phyloP scores from a whole-genome alignment of 495 filamentous ascomycete genomes.

The Hypomontagnella monticulosa region DNA sequence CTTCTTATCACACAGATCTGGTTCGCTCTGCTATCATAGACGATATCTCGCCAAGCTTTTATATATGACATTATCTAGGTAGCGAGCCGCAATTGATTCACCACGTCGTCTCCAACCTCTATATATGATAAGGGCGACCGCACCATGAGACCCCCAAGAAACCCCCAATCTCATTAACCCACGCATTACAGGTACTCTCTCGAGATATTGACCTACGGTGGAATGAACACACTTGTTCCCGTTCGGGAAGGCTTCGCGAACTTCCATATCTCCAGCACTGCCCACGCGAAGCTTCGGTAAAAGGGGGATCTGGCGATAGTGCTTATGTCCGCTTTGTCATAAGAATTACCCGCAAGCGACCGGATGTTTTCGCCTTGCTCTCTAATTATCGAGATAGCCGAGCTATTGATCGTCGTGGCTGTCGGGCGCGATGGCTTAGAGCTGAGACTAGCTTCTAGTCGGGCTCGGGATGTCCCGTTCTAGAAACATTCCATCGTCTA shows the following conservation, averaged over 20 bases:
- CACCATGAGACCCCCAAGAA: conserved; percentile 17
- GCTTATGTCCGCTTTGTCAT: neutral
- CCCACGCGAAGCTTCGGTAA: conserved; percentile 13
- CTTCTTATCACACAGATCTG: conserved; percentile 30
- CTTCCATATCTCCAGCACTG: conserved; percentile 7
- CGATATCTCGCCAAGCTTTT: conserved; percentile 43
- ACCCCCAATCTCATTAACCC: conserved; percentile 34
- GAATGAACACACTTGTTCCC: conserved; percentile 27
- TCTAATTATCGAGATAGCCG: neutral
- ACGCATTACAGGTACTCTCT: conserved; percentile 12
- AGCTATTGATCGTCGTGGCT: neutral
- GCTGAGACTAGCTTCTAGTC: neutral
- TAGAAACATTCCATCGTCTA: conserved; percentile 15
- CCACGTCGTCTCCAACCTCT: conserved; percentile 23
- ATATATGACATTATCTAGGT: conserved; percentile 33
- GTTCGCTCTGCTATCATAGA: conserved; percentile 17
- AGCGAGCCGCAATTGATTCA: conserved; percentile 30
- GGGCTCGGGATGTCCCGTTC: conserved; percentile 8
- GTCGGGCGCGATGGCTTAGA: neutral
- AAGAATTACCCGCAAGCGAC: conserved; percentile 23
- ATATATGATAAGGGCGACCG: conserved; percentile 37
- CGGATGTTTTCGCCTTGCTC: neutral
- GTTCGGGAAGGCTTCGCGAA: conserved; percentile 31
- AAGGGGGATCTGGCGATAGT: conserved; percentile 1
- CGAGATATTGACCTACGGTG: conserved; percentile 21